phyloP scores from a whole-genome alignment of 2,329 filamentous ascomycete genomes.

The Trichoderma afroharzianum region DNA sequence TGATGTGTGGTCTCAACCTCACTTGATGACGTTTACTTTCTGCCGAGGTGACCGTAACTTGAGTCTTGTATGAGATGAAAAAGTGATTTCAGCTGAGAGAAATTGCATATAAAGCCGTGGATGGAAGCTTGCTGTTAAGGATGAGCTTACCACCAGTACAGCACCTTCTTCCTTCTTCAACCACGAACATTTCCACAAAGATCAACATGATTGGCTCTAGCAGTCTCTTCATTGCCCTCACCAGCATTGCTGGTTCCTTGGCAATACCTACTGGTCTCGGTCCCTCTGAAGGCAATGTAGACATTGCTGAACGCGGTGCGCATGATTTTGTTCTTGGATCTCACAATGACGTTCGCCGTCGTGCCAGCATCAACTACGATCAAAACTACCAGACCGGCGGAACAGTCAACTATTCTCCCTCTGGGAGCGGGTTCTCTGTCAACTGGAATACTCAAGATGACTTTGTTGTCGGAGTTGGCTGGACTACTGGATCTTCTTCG shows the following conservation, averaged over 20 bases:
- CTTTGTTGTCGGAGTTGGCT: constrained; percentile 22
- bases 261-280: not conserved
- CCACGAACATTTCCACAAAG: not conserved
- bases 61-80: not conserved
- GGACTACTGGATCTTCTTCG: constrained; percentile 14
- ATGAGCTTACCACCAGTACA: not conserved
- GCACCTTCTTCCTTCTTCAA: not conserved
- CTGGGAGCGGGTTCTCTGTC: constrained; percentile 16
- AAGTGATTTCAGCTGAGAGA: not conserved
- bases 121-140: not conserved
- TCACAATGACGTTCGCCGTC: not conserved
- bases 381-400: constrained; percentile 21
- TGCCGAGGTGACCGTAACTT: not conserved
- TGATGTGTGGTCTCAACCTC: not conserved
- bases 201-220: not conserved
- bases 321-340: constrained; percentile 7
- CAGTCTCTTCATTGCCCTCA: not conserved
- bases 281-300: not conserved
- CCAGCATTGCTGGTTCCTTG: not conserved
- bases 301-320: constrained; percentile 8
- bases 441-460: constrained; percentile 21
- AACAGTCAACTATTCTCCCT: constrained; percentile 19
- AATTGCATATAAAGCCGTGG: not conserved
- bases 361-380: constrained; percentile 20
- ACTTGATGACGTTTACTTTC: not conserved